Evolutionary conservation across 2,329 filamentous ascomycete genomes (phyloP), one percentile per base, ranked within the genome.

Genomic region (Malbranchea zuffiana): DNA sequence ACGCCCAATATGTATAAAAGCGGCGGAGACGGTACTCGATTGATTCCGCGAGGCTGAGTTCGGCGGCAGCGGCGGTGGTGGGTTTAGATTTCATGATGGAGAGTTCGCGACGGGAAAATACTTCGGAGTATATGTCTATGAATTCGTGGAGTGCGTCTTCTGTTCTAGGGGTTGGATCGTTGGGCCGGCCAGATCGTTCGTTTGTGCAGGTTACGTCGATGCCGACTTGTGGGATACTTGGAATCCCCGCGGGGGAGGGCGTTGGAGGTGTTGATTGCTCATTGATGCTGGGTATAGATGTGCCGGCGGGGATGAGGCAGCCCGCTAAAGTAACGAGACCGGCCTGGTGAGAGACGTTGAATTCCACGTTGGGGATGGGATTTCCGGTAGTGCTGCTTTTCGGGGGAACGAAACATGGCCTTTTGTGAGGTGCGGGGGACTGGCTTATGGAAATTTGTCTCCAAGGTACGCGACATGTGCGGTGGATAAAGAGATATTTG

Each of bases 341-440:
- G 12, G 72, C 73, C 54, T 80, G 75, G 44, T 80, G 75, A 20
- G 69, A 75, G 37, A 79, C 66, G 44, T 80, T 80, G 60, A 80
- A 80, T 44, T 79, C 74, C 24, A 77, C 57, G 6, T 46, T 46
- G 1, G 49, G 46, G 20, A 47, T 43, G n/a, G 37, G 20, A 40
- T 33, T 2, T 26, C 28, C 12, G 18, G 31, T 19, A 11, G 40
- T 36, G 18, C 37, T 19, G 13, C 35, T 23, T 16, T 27, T 36
- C 34, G 46, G 35, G 16, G 40, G 54, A 7, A 69, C 57, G 39
- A 69, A 76, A 48, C 69, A 76, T 0, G 75, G 75, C 37, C 63
- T 56, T 28, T 57, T 51, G 43, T 67, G 58, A 4, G 64, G 62
- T 37, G 65, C 48, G 58, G 66, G 47, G 51, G 68, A 64, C 55